Evolutionary conservation across 2,329 filamentous ascomycete species (phyloP), one percentile per base, ranked within the genome.

Genomic region (Byssothecium circinans): DNA sequence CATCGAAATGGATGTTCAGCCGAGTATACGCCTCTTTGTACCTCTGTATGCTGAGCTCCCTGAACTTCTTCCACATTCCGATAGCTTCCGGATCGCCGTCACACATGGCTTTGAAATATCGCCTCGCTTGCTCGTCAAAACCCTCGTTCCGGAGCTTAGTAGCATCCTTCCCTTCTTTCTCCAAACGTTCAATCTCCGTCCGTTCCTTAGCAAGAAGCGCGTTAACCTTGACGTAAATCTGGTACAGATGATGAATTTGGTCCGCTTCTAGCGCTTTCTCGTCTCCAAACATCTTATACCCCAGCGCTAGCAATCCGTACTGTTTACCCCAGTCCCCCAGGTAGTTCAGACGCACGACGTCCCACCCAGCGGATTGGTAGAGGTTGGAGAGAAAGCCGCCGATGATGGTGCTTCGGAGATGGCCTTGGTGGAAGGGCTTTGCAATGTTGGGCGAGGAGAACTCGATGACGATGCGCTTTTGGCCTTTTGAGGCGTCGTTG

Each of bases 401-500:
- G 43, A 88, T 84, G 50, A 88, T 86, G 25, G 85, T 88, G 61
- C 84, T 87, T 57, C 85, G 78, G 50, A 88, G 74, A 72, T 89
- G 84, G 7, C 82, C 82, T 30, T 82, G 83, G 61, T 87, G 82
- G 68, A 88, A 88, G 23, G 84, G 87, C 72, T 89, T 89, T 39
- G 87, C 87, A 52, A 90, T 88, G 65, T 90, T 90, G 38, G 87
- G 87, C 8, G 85, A 88, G 2, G 85, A 88, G 68, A 90, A 90
- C 64, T 90, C 87, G 56, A 90, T 79, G 41, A 90, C 79, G 23
- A 82, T 76, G 52, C 77, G 78, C 75, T 87, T 87, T 60, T 75
- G 76, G 49, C 78, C 81, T 52, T 78, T 74, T 43, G 74, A 77
- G 12, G 81, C 75, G 62, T 87, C 78, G 23, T 74, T 71, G 36